phyloP scores from a whole-genome alignment of 2,329 filamentous ascomycete genomes.

The Onygena corvina region DNA sequence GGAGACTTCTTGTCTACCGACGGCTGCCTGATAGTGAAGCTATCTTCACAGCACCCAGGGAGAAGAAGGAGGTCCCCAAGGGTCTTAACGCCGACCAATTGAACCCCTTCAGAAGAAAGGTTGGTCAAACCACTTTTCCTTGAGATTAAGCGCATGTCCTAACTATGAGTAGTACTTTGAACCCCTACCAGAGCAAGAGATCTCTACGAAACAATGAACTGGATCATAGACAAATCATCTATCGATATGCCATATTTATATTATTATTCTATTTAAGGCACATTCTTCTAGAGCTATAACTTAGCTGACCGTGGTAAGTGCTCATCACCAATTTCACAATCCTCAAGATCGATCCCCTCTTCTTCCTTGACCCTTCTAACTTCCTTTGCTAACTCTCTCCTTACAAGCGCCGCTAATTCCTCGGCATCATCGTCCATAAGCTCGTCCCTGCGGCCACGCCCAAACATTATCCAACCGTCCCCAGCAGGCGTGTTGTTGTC shows the following conservation, averaged over 20 bases:
- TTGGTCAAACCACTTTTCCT: slow-evolving; percentile 10
- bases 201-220: background rate
- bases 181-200: background rate
- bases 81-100: slow-evolving; percentile 51
- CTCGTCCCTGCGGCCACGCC: slow-evolving; percentile 36
- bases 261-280: background rate
- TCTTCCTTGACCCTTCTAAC: slow-evolving; percentile 25
- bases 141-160: background rate
- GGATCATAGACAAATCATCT: background rate
- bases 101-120: slow-evolving; percentile 52
- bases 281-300: background rate
- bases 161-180: slow-evolving; percentile 4
- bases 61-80: slow-evolving; percentile 26
- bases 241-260: background rate
- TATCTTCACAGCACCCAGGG: slow-evolving; percentile 22
- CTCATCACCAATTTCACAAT: slow-evolving; percentile 8
- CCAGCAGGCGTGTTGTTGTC: slow-evolving; percentile 18
- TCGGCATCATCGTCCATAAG: slow-evolving; percentile 37
- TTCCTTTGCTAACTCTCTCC: slow-evolving; percentile 29
- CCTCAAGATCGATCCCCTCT: slow-evolving; percentile 29
- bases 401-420: slow-evolving; percentile 27
- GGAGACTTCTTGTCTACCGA: slow-evolving; percentile 75
- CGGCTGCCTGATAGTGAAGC: slow-evolving; percentile 49
- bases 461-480: slow-evolving; percentile 36
- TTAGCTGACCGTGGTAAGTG: slow-evolving; percentile 1